Base-by-base conservation (phyloP, 2,329 filamentous ascomycete species). In the Fusarium agapanthi region DNA sequence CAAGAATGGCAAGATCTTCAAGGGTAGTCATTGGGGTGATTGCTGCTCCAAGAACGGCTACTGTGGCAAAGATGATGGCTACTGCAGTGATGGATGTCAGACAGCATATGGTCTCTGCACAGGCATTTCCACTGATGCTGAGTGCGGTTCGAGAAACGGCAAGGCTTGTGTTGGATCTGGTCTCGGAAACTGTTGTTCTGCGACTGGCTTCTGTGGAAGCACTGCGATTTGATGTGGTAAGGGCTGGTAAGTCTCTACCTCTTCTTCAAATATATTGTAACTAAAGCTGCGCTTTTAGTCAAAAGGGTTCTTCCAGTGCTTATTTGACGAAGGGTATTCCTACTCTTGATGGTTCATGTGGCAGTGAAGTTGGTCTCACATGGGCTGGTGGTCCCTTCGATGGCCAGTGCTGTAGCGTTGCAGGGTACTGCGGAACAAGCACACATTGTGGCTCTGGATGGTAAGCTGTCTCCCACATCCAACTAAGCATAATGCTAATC, bases 381-480 rank as follows among this genome's bases (percentile, higher is more conserved):
- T 69, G 66, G 44, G 53, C 44, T 32, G 64, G 57, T n/a, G 64
- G 67, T 34, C 45, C 51, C 3, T 69, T 68, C 22, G 26, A 69
- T 13, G 59, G 62, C 16, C 51, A 69, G 8, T 69, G 66, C 16
- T 68, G 67, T 24, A n/a, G 63, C 6, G 12, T 44, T 18, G 10
- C 24, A 5, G 63, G 65, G 0, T 67, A 24, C n/a, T 62, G 63
- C 12, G 63, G 65, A 13, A 62, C 62, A 5, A 28, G 28, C 28
- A 35, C 24, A 0, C 65, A 68, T 13, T 67, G 65, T 26, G 62
- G 65, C 16, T 20, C 45, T 12, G 24, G 51, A 24, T 67, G 54
- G 43, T 20, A 45, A 28, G 24, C 28, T 3, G 9, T 28, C 12
- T 20, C 5, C 6, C 5, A 15, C 15, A 40, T 6, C 5, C 8